Conservation (phyloP, 345 rosid species). For the Psidium guajava region DNA sequence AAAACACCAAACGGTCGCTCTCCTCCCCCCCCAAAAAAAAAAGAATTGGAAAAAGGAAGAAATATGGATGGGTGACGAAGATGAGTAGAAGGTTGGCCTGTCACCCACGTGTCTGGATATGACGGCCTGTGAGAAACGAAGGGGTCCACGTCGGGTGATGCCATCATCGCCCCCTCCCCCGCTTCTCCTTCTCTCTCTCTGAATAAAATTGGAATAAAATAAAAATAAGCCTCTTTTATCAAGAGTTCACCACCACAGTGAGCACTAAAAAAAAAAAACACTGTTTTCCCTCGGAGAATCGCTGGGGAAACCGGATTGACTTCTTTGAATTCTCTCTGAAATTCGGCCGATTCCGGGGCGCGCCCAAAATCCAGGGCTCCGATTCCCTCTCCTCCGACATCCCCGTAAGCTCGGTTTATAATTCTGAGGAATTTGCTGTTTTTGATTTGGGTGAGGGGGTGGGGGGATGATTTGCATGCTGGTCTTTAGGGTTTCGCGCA, state of each 20-base stretch:
- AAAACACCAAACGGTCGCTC: background rate
- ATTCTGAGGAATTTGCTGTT: background rate
- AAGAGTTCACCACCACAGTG: background rate
- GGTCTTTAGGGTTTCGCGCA: background rate
- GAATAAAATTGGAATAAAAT: background rate
- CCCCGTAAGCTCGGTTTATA: background rate
- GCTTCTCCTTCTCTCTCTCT: background rate
- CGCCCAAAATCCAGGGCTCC: background rate
- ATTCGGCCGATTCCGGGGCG: background rate
- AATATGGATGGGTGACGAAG: background rate
- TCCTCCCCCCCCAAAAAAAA: too few relatives aligned
- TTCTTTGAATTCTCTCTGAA: background rate
- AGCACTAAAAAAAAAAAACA: background rate
- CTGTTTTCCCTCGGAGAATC: background rate
- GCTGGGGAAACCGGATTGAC: constrained; percentile 1
- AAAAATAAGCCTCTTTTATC: background rate
- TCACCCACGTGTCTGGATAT: constrained; percentile 5
- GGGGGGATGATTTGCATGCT: background rate
- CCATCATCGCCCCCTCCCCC: background rate
- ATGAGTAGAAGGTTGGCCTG: background rate
- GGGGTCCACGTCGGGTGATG: constrained; percentile 3
- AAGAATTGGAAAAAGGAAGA: background rate
- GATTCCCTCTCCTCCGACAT: background rate
- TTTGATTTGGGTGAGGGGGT: background rate
- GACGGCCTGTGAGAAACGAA: background rate